Base-by-base conservation (phyloP, 768 basidiomycete species). In the Phlebiopsis flavidoalba region DNA sequence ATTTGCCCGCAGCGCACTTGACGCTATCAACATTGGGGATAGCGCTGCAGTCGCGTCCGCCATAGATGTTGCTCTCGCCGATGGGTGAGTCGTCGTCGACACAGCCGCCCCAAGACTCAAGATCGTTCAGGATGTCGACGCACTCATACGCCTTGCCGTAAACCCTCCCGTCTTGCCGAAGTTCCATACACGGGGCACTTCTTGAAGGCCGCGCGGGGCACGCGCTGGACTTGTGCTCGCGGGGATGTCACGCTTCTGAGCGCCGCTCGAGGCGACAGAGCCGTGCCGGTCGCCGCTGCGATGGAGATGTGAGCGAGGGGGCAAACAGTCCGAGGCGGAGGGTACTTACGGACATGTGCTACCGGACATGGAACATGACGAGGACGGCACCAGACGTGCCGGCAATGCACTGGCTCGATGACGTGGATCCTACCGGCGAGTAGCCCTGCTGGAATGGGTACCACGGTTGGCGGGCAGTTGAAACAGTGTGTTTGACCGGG, bases 21-120 rank as follows among this genome's bases (percentile, higher is more conserved):
- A 80, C 76, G 10, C 68, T 59, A 53, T 74, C 72, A 15, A 76
- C 77, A 53, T 76, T 66, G 17, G 76, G 73, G 61, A 80, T 79
- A 10, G 70, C 67, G 53, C 76, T 78, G 69, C 80, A 81, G 66
- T 81, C 80, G 45, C 76, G 65, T 1, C 79, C 79, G 11, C 70
- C 70, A n/a, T 67, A 71, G 15, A 57, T 59, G 50, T 65, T 66
- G 15, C 53, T 58, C 55, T 65, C 59, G 11, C 70, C 67, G 50
- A 53, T 47, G 53, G 55, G 62, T 57, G 65, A 66, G 56, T 63
- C 62, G 52, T 60, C 60, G 50, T 47, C 33, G 31, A 66, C 67
- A 58, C 67, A 69, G 12, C 65, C 67, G 21, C 67, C 67, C 63
- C 67, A 69, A 37, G 62, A 58, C 64, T 69, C 67, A 37, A 69